Percentiles rank a stretch among this genome's conserved stretches.
These are phyloP conservation scores for Ustilago trichophora DNA, from an alignment of 1,284 basidiomycete species.

Conservation along the genomic window DNA sequence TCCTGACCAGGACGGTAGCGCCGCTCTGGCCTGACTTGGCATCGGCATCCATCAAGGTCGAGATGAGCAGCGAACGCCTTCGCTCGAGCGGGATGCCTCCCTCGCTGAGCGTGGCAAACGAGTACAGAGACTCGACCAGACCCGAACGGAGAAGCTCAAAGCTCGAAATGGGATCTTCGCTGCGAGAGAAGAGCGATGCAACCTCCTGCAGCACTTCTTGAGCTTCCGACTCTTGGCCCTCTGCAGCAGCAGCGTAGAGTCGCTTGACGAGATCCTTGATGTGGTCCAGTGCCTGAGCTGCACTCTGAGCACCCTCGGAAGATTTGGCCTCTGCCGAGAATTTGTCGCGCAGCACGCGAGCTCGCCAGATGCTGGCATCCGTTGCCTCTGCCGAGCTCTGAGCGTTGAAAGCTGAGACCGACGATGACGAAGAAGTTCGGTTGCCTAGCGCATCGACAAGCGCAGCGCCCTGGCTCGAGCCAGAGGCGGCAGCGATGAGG, in stretches of 20 bases:
- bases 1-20: slow-evolving; percentile 47
- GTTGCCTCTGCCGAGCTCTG: slow-evolving; percentile 40
- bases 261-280: slow-evolving; percentile 48
- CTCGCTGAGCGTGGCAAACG: slow-evolving; percentile 76
- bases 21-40: slow-evolving; percentile 22
- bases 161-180: slow-evolving; percentile 80
- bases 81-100: slow-evolving; percentile 30
- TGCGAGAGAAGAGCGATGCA: slow-evolving; percentile 80
- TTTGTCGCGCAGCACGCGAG: slow-evolving; percentile 53
- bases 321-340: slow-evolving; percentile 46
- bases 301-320: slow-evolving; percentile 47
- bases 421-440: slow-evolving; percentile 17
- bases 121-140: slow-evolving; percentile 84
- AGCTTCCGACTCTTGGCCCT: slow-evolving; percentile 17
- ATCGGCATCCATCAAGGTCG: slow-evolving; percentile 41
- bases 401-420: slow-evolving; percentile 19
- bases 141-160: slow-evolving; percentile 95
- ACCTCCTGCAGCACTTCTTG: slow-evolving; percentile 75
- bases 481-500: slow-evolving; percentile 33
- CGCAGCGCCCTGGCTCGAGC: slow-evolving; percentile 12
- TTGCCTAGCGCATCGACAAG: slow-evolving; percentile 17
- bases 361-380: slow-evolving; percentile 61
- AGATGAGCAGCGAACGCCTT: slow-evolving; percentile 47
- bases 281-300: slow-evolving; percentile 53
- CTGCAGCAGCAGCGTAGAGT: slow-evolving; percentile 69